Base-by-base conservation (phyloP, 2,329 filamentous ascomycete species). In the Aspergillus costaricaensis region DNA sequence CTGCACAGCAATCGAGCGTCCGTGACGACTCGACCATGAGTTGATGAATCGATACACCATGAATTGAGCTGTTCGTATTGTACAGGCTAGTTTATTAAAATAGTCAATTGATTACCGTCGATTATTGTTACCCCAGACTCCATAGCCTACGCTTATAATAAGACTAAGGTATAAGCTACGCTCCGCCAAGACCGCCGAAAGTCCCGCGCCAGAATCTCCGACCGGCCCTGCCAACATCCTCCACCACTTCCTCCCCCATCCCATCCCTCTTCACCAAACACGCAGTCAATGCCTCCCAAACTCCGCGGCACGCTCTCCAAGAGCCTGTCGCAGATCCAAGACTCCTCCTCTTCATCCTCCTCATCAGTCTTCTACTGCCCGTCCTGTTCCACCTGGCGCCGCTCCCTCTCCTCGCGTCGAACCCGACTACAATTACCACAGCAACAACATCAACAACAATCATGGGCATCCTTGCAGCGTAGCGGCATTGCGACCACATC, bases 321-420 rank as follows among this genome's bases (percentile, higher is more conserved):
- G 70, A 74, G 72, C 71, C 66, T 77, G 51, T 65, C 67, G 60
- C 70, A 68, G 55, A 59, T 70, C n/a, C 56, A 69, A 56, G 69
- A 69, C 41, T 64, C 52, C 25, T 59, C 61, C 3, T 58, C 66
- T 44, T 62, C 72, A 27, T 76, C 76, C 60, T 73, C 32, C 25
- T 60, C 61, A 4, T 58, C 66, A 47, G 63, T 73, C 30, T 76
- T 77, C 60, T 73, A 74, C 64, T 80, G 77, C 59, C 77, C 76
- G 2, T 79, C 77, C 14, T 80, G 78, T 67, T 70, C 76, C 36
- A 74, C 67, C 64, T 72, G 73, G 69, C 68, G 72, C 58, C 73
- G 72, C 49, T 64, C 65, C 12, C 63, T 74, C 55, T 67, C 72
- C 57, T 73, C 73, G 67, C 71, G 68, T 67, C 54, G 65, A 12